Conservation (phyloP, 1,139 yeast genomes). For the Yamadazyma aaseri region DNA sequence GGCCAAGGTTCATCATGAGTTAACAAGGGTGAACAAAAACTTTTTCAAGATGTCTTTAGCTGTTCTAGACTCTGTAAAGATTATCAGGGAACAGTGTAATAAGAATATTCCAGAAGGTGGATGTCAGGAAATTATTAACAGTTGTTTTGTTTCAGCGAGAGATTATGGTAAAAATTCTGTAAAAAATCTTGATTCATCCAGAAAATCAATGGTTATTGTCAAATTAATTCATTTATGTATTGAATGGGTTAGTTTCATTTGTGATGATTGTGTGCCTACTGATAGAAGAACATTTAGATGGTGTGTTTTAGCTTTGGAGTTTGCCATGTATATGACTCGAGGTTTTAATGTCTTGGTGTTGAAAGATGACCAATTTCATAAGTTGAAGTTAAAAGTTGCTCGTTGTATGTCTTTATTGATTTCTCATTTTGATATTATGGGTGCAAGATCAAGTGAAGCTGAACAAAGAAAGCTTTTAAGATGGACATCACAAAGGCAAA, state of each 20-base stretch:
- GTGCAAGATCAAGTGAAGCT: conserved; percentile 89
- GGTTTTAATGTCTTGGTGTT: conserved; percentile 86
- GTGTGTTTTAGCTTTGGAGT: conserved; percentile 94
- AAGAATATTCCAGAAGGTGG: conserved; percentile 47
- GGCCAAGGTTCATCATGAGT: conserved; percentile 71
- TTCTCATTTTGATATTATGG: conserved; percentile 97
- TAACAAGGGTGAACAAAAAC: conserved; percentile 62
- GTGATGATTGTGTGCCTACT: conserved; percentile 93
- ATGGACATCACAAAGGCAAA: conserved; percentile 50
- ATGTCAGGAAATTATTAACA: conserved; percentile 75
- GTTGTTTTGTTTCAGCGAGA: conserved; percentile 74
- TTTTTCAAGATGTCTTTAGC: conserved; percentile 70
- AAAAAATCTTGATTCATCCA: conserved; percentile 58
- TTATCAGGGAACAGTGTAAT: conserved; percentile 47
- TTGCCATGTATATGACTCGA: conserved; percentile 92
- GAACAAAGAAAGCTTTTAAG: conserved; percentile 56
- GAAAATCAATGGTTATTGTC: conserved; percentile 70
- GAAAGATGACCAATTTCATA: conserved; percentile 71
- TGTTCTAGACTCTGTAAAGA: conserved; percentile 62
- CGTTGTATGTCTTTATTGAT: conserved; percentile 92
- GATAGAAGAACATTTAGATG: conserved; percentile 90
- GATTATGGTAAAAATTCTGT: conserved; percentile 81
- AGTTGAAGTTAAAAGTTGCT: conserved; percentile 80
- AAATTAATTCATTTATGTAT: conserved; percentile 73
- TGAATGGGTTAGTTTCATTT: conserved; percentile 89